Evolutionary conservation across 1,139 yeast species (phyloP).

Genomic region (Yamadazyma triangularis): DNA sequence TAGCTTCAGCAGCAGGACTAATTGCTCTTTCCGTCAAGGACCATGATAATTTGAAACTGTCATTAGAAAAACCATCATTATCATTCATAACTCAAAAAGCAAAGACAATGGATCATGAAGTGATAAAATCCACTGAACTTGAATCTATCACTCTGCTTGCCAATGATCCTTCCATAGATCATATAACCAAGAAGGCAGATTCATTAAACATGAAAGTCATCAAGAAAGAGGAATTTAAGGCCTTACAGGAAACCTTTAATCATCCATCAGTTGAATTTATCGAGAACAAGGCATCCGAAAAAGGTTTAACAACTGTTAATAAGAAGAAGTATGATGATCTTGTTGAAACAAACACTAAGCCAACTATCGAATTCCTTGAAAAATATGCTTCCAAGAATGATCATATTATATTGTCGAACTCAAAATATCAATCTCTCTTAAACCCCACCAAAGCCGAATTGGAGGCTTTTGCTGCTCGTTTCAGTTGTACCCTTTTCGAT

Average conservation of each 20-base stretch:
- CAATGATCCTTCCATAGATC: conserved; percentile 22
- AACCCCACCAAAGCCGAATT: conserved; percentile 12
- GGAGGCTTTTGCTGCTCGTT: conserved; percentile 7
- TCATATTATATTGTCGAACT: conserved; percentile 4
- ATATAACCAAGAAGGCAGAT: conserved; percentile 23
- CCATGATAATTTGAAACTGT: conserved; percentile 12
- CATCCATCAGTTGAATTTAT: conserved; percentile 25
- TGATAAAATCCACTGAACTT: conserved; percentile 17
- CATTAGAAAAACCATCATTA: conserved; percentile 18
- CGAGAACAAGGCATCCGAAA: conserved; percentile 12
- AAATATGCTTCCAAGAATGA: conserved; percentile 12
- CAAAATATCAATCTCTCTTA: conserved; percentile 4
- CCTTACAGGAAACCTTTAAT: conserved; percentile 5
- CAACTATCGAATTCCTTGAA: conserved; percentile 17
- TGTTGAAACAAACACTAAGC: conserved; percentile 14
- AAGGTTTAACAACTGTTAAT: conserved; percentile 9
- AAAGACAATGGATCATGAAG: conserved; percentile 8
- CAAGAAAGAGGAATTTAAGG: conserved; percentile 7
- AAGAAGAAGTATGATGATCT: conserved; percentile 6
- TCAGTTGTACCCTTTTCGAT: conserved; percentile 6
- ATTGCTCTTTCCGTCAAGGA: conserved; percentile 18
- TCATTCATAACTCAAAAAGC: conserved; percentile 16
- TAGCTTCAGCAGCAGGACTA: conserved; percentile 18
- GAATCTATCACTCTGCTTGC: conserved; percentile 12
- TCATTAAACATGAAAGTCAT: conserved; percentile 9